Evolutionary conservation across 495 filamentous ascomycete genomes (phyloP), one percentile per base, ranked within the genome.

Genomic region (Viridothelium virens): DNA sequence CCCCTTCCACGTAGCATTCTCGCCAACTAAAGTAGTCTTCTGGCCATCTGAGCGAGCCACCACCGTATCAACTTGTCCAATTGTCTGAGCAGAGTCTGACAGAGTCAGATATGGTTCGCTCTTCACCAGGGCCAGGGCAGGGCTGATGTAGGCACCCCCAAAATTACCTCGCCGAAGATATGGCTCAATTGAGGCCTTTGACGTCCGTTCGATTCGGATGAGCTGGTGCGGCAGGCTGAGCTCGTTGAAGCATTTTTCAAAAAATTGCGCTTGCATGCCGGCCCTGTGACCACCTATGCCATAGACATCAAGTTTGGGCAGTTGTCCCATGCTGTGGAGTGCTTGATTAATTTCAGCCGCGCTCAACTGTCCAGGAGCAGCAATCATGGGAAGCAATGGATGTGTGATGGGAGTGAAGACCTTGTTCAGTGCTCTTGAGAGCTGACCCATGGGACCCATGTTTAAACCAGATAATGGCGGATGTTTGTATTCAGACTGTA

Each of bases 171-270:
- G 87, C 37, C 83, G 79, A 66, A 89, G 82, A 70, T 90, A 84
- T 2, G 84, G 77, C 70, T 90, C 88, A 50, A 86, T 79, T 0
- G 85, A 82, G 1, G 82, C 85, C 68, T 83, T 86, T 9, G 82
- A 79, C 1, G 85, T 85, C 48, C 87, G 81, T 73, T 92, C 90
- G 16, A 91, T 83, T n/a, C 86, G 86, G 38, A 83, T 84, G 71
- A 92, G 87, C 65, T 86, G 85, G 66, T 94, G 90, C 31, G 89
- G 89, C n/a, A 94, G 79, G 25, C 89, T 88, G 31, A 92, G 82
- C 74, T 94, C 90, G 72, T 94, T 94, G 74, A 94, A 87, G 71
- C 90, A 92, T 72, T 92, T 92, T 71, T 91, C 89, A 78, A 90
- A 91, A 73, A 92, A 93, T 72, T 89, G 86, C 14, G 89, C 88